Percentiles rank a stretch among this genome's conserved stretches.
Conservation (phyloP, 1,284 basidiomycete genomes). For the Trichosporon asahii region DNA sequence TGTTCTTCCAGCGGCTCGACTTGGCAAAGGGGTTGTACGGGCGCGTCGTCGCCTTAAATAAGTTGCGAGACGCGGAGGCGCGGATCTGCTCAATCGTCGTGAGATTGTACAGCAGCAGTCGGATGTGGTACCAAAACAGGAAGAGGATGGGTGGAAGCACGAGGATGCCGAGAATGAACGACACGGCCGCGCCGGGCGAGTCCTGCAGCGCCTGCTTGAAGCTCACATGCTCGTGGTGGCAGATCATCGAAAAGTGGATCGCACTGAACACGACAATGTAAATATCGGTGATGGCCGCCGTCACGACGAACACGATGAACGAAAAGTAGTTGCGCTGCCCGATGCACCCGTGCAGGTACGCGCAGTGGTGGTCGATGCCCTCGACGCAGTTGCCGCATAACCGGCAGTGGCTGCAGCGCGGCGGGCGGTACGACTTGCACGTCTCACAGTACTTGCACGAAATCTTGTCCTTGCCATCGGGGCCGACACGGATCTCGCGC, state of each 20-base stretch:
- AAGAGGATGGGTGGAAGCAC: slow-evolving; percentile 78
- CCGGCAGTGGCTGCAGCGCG: slow-evolving; percentile 86
- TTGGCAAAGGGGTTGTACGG: slow-evolving; percentile 49
- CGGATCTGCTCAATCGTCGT: slow-evolving; percentile 79
- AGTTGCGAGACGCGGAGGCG: slow-evolving; percentile 38
- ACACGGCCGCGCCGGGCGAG: slow-evolving; percentile 72
- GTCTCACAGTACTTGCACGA: slow-evolving; percentile 87
- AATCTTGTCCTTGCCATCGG: slow-evolving; percentile 73
- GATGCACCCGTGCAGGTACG: slow-evolving; percentile 91
- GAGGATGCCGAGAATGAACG: slow-evolving; percentile 64
- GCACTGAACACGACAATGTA: slow-evolving; percentile 77
- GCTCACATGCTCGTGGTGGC: slow-evolving; percentile 56
- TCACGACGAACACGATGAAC: slow-evolving; percentile 74
- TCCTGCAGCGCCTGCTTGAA: slow-evolving; percentile 61
- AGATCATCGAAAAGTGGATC: slow-evolving; percentile 70
- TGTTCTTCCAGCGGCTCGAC: slow-evolving; percentile 37
- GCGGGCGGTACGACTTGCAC: slow-evolving; percentile 83
- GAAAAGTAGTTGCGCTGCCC: slow-evolving; percentile 86
- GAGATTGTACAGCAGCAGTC: slow-evolving; percentile 74
- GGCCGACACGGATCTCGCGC: slow-evolving; percentile 72
- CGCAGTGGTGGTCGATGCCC: slow-evolving; percentile 78
- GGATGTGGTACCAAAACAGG: slow-evolving; percentile 74
- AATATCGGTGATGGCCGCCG: slow-evolving; percentile 63
- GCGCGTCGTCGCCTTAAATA: slow-evolving; percentile 32
- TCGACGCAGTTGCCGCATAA: slow-evolving; percentile 95